These are phyloP conservation scores for Ustilago vetiveriae DNA, from an alignment of 1,284 basidiomycete species.

Conservation along the genomic window DNA sequence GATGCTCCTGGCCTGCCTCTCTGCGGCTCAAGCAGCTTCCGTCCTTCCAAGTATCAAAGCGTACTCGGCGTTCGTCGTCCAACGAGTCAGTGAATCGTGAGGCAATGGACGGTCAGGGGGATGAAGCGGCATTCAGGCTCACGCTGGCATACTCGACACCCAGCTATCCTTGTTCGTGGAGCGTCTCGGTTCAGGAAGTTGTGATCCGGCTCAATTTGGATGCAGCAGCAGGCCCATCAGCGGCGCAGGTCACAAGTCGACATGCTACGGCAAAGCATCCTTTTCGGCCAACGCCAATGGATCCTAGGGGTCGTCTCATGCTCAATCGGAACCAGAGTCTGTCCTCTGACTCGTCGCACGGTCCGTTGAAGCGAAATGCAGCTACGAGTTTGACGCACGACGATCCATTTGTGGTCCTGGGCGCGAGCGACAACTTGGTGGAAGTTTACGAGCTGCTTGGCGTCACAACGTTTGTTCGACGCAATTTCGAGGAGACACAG, in stretches of 20 bases:
- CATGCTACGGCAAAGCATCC: slow-evolving; percentile 31
- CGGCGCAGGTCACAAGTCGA: slow-evolving; percentile 37
- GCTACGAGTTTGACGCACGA: slow-evolving; percentile 55
- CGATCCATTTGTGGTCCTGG: slow-evolving; percentile 61
- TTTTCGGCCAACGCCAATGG: slow-evolving; percentile 26
- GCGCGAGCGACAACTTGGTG: slow-evolving; percentile 58
- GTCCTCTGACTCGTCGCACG: no score
- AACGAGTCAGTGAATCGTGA: neutral
- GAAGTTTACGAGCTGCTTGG: slow-evolving; percentile 59
- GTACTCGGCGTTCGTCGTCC: slow-evolving; percentile 3
- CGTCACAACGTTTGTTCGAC: slow-evolving; percentile 21
- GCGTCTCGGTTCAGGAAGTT: slow-evolving; percentile 62
- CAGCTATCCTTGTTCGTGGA: slow-evolving; percentile 58
- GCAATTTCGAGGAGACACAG: neutral
- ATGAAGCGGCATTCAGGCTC: slow-evolving; percentile 41
- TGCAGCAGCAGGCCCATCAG: neutral
- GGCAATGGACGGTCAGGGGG: neutral
- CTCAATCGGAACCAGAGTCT: slow-evolving; percentile 2
- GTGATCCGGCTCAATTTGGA: slow-evolving; percentile 29
- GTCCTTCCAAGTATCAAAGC: slow-evolving; percentile 30
- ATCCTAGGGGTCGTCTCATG: slow-evolving; percentile 28
- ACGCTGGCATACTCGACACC: slow-evolving; percentile 62
- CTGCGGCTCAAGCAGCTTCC: slow-evolving; percentile 50
- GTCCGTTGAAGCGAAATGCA: neutral
- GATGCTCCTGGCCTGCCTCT: slow-evolving; percentile 46